Evolutionary conservation across 345 rosid species (phyloP).

Genomic region (Eucalyptus dawsonii): DNA sequence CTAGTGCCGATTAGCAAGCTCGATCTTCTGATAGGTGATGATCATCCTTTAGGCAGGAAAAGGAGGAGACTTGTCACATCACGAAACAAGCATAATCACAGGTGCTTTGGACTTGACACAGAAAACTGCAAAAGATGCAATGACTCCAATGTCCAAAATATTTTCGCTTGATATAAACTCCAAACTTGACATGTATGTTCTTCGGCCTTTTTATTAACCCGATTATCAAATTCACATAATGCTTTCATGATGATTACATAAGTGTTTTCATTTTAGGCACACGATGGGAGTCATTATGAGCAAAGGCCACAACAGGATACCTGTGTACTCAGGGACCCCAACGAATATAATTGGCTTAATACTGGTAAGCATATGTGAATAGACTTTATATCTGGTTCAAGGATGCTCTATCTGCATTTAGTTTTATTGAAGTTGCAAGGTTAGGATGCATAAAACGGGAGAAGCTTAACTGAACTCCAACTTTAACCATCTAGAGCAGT

Average conservation of each 20-base stretch:
- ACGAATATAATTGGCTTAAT: constrained; percentile 43
- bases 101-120: constrained; percentile 79
- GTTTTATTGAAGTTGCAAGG: not conserved
- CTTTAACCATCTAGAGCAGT: not conserved
- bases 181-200: constrained; percentile 47
- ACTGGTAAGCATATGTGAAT: constrained; percentile 28
- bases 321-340: constrained; percentile 33
- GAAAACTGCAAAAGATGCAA: constrained; percentile 78
- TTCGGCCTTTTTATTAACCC: not conserved
- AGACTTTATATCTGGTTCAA: not conserved
- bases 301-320: constrained; percentile 73
- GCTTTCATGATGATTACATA: not conserved
- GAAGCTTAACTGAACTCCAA: not conserved
- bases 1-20: not conserved
- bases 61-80: constrained; percentile 80
- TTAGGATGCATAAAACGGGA: not conserved
- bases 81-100: constrained; percentile 71
- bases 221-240: not conserved
- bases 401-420: not conserved
- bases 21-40: not conserved
- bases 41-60: constrained; percentile 49
- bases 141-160: constrained; percentile 49
- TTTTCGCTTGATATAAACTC: constrained; percentile 62
- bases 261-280: constrained; percentile 9
- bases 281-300: constrained; percentile 47